Conservation (phyloP, 1,284 basidiomycete genomes). For the Malassezia brasiliensis region DNA sequence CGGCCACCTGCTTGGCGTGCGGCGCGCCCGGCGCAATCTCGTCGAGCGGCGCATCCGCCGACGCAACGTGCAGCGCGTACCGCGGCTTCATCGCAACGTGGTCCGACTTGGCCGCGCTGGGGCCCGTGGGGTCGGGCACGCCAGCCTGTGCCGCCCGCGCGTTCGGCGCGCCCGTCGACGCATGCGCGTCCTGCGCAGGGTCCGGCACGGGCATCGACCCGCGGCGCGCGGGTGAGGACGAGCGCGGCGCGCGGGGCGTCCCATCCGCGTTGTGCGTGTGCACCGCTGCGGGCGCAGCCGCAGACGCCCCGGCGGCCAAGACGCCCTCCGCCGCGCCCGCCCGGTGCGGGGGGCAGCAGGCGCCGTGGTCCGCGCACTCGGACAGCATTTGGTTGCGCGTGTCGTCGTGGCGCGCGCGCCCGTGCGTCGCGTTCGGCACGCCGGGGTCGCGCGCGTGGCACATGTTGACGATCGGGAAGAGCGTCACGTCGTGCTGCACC, state of each 20-base stretch:
- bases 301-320: too few relatives aligned
- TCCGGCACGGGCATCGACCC: background rate
- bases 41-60: background rate
- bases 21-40: background rate
- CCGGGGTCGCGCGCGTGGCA: background rate
- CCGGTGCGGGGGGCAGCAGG: too few relatives aligned
- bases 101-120: background rate
- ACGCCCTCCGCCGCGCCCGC: too few relatives aligned
- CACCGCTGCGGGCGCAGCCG: background rate
- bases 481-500: background rate
- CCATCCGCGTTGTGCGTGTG: background rate
- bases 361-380: too few relatives aligned
- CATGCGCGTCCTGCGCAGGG: background rate
- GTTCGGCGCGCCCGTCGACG: background rate
- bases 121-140: background rate
- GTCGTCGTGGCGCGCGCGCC: too few relatives aligned
- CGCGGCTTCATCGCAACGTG: background rate
- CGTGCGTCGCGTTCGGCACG: background rate
- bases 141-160: background rate
- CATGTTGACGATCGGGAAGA: constrained; percentile 13
- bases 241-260: background rate
- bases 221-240: background rate
- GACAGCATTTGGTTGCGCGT: too few relatives aligned
- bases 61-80: background rate
- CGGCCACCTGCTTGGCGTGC: background rate